Conservation (phyloP, 2,329 filamentous ascomycete species). For the Emergomyces orientalis region DNA sequence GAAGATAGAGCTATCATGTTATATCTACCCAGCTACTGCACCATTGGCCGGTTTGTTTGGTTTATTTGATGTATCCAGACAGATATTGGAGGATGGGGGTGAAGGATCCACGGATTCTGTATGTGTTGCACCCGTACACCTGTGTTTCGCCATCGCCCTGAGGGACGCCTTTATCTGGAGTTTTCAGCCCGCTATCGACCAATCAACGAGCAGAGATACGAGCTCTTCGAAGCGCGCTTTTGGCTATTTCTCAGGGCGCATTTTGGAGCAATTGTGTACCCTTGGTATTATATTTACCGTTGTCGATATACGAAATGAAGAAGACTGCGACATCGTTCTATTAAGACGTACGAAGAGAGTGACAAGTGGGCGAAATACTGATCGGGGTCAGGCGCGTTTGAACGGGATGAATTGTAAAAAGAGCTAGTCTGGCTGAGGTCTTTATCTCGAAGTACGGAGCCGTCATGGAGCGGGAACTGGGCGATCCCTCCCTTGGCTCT, state of each 20-base stretch:
- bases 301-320: neutral
- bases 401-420: too few species aligned
- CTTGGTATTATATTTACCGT: neutral
- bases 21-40: neutral
- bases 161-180: neutral
- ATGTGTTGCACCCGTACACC: neutral
- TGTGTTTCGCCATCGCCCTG: neutral
- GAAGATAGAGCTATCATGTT: neutral
- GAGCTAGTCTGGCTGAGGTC: neutral
- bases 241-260: neutral
- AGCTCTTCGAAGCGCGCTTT: neutral
- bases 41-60: neutral
- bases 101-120: neutral
- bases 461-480: neutral
- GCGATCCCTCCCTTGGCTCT: neutral
- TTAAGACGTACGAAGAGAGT: too few species aligned
- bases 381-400: too few species aligned
- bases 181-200: constrained; percentile 11
- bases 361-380: too few species aligned
- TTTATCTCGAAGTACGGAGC: neutral
- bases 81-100: neutral
- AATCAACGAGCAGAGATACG: constrained; percentile 9
- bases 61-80: neutral
- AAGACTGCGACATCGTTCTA: too few species aligned
- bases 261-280: neutral